phyloP scores from a whole-genome alignment of 2,329 filamentous ascomycete genomes.

The Aspergillus sp. region DNA sequence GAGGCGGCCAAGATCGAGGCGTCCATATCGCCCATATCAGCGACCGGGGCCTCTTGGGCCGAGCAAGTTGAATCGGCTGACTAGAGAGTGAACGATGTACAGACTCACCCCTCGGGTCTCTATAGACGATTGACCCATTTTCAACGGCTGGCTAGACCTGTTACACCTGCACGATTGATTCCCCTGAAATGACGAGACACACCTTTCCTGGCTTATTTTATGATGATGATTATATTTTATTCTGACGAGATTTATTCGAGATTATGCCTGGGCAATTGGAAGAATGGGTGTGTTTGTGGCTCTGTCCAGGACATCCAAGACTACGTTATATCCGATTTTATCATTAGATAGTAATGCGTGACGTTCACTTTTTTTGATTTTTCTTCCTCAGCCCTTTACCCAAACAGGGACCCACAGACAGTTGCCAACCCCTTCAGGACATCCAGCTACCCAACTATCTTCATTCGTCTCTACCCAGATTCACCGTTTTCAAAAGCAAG shows the following conservation, averaged over 20 bases:
- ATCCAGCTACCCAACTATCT: too few relatives aligned
- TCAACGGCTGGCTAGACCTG: background rate
- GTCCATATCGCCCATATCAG: slow-evolving; percentile 28
- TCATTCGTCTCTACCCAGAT: too few relatives aligned
- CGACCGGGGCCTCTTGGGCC: slow-evolving; percentile 30
- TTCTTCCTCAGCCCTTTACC: background rate
- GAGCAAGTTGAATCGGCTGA: slow-evolving; percentile 24
- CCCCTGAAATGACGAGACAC: slow-evolving; percentile 1
- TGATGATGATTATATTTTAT: background rate
- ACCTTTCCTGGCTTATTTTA: background rate
- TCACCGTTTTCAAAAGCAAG: too few relatives aligned
- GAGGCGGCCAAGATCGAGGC: slow-evolving; percentile 24
- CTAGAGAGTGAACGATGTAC: slow-evolving; percentile 13
- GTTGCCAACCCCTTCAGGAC: too few relatives aligned
- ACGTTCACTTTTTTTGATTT: background rate
- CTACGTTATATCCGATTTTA: background rate
- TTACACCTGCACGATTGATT: slow-evolving; percentile 3
- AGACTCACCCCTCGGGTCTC: background rate
- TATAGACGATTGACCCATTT: background rate
- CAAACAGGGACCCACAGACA: too few relatives aligned
- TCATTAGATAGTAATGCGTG: background rate
- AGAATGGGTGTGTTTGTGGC: background rate
- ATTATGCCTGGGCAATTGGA: background rate
- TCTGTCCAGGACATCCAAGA: background rate
- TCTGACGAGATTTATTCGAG: background rate